These are phyloP conservation scores for Exophiala dermatitidis DNA, from an alignment of 2,329 filamentous ascomycete species.

Conservation along the genomic window DNA sequence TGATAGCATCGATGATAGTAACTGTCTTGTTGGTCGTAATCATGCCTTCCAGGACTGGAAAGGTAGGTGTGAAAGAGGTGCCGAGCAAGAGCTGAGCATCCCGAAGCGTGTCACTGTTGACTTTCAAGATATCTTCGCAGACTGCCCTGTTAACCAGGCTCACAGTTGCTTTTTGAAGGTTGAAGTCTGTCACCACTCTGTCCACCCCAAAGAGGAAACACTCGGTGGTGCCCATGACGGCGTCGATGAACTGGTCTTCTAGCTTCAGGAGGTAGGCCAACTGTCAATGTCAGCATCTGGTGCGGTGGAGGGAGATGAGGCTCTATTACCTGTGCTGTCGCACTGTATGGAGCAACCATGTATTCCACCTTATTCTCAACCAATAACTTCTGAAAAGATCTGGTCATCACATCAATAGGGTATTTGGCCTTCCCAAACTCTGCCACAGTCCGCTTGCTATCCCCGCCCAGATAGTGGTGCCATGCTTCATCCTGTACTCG, in stretches of 20 bases:
- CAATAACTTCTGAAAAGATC: slow-evolving; percentile 68
- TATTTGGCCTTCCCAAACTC: slow-evolving; percentile 68
- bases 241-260: slow-evolving; percentile 60
- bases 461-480: slow-evolving; percentile 73
- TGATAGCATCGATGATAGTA: slow-evolving; percentile 64
- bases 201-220: slow-evolving; percentile 78
- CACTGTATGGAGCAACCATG: slow-evolving; percentile 78
- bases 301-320: neutral
- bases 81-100: slow-evolving; percentile 79
- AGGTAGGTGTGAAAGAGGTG: slow-evolving; percentile 68
- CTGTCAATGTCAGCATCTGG: neutral
- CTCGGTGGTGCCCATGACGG: slow-evolving; percentile 77
- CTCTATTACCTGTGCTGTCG: slow-evolving; percentile 67
- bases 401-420: slow-evolving; percentile 58
- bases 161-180: slow-evolving; percentile 55
- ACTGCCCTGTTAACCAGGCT: slow-evolving; percentile 57
- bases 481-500: slow-evolving; percentile 72
- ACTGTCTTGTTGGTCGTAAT: slow-evolving; percentile 45
- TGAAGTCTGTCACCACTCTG: slow-evolving; percentile 57
- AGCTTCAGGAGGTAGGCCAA: slow-evolving; percentile 61
- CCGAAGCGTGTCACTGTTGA: slow-evolving; percentile 33
- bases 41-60: slow-evolving; percentile 66
- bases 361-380: slow-evolving; percentile 63
- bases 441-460: slow-evolving; percentile 63
- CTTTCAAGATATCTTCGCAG: slow-evolving; percentile 53